Base-by-base conservation (phyloP, 768 basidiomycete genomes). In the Leucocoprinus birnbaumii region DNA sequence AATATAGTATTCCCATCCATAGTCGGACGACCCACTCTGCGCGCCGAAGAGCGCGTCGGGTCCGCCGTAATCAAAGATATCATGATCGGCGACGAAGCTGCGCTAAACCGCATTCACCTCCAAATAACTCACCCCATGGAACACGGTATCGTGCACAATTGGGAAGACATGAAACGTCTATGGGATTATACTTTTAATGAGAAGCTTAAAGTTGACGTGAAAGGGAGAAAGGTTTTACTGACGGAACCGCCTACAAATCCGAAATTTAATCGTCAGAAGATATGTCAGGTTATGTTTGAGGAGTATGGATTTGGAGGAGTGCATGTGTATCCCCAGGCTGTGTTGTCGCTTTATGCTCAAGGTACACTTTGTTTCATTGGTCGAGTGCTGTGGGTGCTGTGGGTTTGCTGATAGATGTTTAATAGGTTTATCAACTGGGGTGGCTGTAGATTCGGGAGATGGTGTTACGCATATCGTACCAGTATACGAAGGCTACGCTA, bases 141-240 rank as follows among this genome's bases (percentile, higher is more conserved):
- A 70, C 91, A 93, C 75, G 92, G 92, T 73, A 90, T 94, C 68
- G 90, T 96, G 70, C 94, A 92, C 72, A 94, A 97, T 85, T 97
- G 94, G 94, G 94, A 95, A 66, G 94, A 95, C 74, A 95, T 95
- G 93, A 94, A 96, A 79, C 94, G 94, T 78, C 95, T 95, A 71
- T 96, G 93, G 93, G 91, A 94, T 72, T 93, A 95, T 79, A 94
- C 94, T 27, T 96, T 95, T 75, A 95, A 92, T 84, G 93, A 94
- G 69, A 91, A 93, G 72, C 85, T 93, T 58, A 90, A 91, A 75
- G 91, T 94, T 63, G 91, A 91, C 4, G 91, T 91, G 25, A 91
- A 94, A 71, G 91, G 93, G 77, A 90, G 93, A 78, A 91, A 91
- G 59, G 87, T 94, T 62, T 80, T 95, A 55, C 79, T 94, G 68